phyloP scores from a whole-genome alignment of 2,329 filamentous ascomycete genomes.

The Colletotrichum camelliae region DNA sequence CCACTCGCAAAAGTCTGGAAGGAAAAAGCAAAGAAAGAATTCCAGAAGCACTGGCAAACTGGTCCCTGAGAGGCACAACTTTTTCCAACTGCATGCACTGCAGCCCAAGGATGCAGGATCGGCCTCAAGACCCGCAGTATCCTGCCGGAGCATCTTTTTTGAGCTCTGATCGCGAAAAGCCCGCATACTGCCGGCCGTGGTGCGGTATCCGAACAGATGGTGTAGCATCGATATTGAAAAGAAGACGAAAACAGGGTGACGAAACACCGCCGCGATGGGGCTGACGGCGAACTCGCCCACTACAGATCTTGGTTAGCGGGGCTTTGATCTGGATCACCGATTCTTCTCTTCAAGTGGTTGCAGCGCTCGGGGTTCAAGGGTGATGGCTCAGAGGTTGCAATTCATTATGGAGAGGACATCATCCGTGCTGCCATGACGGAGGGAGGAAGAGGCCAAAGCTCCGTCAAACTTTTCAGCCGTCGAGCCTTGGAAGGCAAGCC shows the following conservation, averaged over 20 bases:
- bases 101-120: background rate
- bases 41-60: background rate
- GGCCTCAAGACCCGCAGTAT: background rate
- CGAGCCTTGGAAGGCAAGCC: background rate
- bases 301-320: conserved; percentile 21
- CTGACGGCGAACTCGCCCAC: conserved; percentile 4
- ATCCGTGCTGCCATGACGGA: conserved; percentile 8
- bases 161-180: conserved; percentile 7
- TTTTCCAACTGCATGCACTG: background rate
- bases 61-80: background rate
- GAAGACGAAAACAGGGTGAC: conserved; percentile 6
- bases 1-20: background rate
- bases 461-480: background rate
- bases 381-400: background rate
- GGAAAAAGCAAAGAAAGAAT: background rate
- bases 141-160: background rate
- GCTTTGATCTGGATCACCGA: conserved; percentile 15
- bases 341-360: background rate
- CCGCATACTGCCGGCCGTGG: background rate
- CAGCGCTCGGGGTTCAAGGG: background rate
- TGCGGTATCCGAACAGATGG: background rate
- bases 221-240: conserved; percentile 14
- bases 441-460: background rate
- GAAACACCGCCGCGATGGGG: conserved; percentile 10
- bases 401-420: background rate